phyloP scores from a whole-genome alignment of 495 filamentous ascomycete species.

The Penicillium parvum region DNA sequence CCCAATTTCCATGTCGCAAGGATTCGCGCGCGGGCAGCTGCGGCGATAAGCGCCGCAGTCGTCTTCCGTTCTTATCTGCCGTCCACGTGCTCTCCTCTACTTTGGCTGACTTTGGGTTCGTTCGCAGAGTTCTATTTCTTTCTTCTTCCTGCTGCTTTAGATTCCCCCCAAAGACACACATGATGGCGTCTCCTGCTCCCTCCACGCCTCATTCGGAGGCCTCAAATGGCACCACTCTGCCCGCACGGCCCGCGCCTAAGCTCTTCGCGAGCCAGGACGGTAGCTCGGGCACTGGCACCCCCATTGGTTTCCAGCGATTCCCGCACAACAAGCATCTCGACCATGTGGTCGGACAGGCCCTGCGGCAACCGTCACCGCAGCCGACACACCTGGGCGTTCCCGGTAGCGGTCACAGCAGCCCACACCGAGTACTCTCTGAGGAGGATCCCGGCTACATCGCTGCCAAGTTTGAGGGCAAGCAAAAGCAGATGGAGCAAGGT shows the following conservation, averaged over 20 bases:
- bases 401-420: slow-evolving; percentile 28
- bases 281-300: slow-evolving; percentile 40
- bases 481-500: slow-evolving; percentile 89
- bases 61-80: slow-evolving; percentile 5
- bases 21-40: not conserved
- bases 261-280: slow-evolving; percentile 34
- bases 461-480: slow-evolving; percentile 90
- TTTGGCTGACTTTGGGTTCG: slow-evolving; percentile 10
- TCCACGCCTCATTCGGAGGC: slow-evolving; percentile 32
- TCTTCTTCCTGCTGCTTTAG: slow-evolving; percentile 11
- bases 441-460: slow-evolving; percentile 94
- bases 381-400: slow-evolving; percentile 86
- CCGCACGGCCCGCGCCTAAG: slow-evolving; percentile 34
- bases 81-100: slow-evolving; percentile 6
- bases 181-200: slow-evolving; percentile 36
- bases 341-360: slow-evolving; percentile 52
- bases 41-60: slow-evolving; percentile 14
- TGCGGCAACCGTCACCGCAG: slow-evolving; percentile 78
- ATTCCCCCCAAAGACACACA: slow-evolving; percentile 8
- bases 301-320: slow-evolving; percentile 46
- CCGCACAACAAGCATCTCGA: slow-evolving; percentile 62
- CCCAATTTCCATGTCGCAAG: no score
- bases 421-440: slow-evolving; percentile 69
- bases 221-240: slow-evolving; percentile 30
- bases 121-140: slow-evolving; percentile 16